A percentile compares a stretch with the other conserved stretches of the same genome.
Evolutionary conservation across 2,329 filamentous ascomycete species (phyloP).

Genomic region (Aspergillus sp.): DNA sequence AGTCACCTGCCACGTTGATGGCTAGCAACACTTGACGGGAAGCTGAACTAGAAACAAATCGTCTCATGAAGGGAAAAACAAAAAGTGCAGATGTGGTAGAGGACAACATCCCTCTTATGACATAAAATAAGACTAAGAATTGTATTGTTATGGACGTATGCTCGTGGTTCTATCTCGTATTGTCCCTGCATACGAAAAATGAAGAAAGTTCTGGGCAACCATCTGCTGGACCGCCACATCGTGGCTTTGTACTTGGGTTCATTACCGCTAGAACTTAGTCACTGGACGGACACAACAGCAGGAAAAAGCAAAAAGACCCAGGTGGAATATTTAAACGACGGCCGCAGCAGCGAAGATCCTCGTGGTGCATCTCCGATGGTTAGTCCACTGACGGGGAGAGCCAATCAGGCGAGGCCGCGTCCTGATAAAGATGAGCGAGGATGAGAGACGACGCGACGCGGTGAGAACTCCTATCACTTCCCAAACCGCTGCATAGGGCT

Average conservation of each 20-base stretch:
- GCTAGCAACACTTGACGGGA: neutral
- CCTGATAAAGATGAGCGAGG: slow-evolving; percentile 3
- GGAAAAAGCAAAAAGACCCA: slow-evolving; percentile 4
- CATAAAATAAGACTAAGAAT: neutral
- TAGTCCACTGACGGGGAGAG: neutral
- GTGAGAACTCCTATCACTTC: neutral
- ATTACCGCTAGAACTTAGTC: neutral
- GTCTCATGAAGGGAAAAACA: neutral
- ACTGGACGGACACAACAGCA: neutral
- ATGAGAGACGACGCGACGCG: neutral
- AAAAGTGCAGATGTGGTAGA: neutral
- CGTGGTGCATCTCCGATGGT: neutral
- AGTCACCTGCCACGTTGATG: neutral
- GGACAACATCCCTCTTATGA: neutral
- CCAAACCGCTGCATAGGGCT: slow-evolving; percentile 2
- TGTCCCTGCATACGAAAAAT: neutral
- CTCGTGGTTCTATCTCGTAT: neutral
- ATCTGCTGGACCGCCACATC: neutral
- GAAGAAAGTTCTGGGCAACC: neutral
- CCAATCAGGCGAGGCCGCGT: slow-evolving; percentile 5
- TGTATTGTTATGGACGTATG: neutral
- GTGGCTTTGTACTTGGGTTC: neutral
- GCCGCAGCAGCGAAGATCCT: slow-evolving; percentile 5
- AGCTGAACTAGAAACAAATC: neutral
- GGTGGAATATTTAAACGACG: slow-evolving; percentile 6